Evolutionary conservation across 176 grass and related monocot genomes (phyloP).

Genomic region (Alloteropsis semialata): DNA sequence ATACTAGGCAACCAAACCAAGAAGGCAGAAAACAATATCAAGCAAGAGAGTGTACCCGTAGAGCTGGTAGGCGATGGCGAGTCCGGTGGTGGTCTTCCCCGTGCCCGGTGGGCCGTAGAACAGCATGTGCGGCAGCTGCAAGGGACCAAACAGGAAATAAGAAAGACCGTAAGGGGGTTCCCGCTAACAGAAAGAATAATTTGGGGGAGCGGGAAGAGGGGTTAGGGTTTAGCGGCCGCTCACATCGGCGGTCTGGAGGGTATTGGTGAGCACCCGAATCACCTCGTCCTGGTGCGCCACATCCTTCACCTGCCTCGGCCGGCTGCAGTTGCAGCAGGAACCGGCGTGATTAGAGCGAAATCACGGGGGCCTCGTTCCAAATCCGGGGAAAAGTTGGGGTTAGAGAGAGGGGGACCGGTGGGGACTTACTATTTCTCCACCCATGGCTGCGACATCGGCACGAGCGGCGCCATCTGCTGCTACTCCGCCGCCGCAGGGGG

Average conservation of each 20-base stretch:
- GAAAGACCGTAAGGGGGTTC: background rate
- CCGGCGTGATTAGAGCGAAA: slow-evolving; percentile 1
- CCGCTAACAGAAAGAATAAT: background rate
- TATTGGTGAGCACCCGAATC: slow-evolving; percentile 89
- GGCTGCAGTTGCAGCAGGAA: slow-evolving; percentile 42
- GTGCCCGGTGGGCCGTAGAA: slow-evolving; percentile 96
- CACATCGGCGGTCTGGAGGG: slow-evolving; percentile 85
- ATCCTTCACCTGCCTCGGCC: slow-evolving; percentile 95
- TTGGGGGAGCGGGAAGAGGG: background rate
- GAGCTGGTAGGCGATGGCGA: slow-evolving; percentile 92
- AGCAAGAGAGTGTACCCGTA: slow-evolving; percentile 54
- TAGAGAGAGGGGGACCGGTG: background rate
- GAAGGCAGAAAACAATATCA: background rate
- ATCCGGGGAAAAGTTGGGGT: background rate
- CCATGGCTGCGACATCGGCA: slow-evolving; percentile 88
- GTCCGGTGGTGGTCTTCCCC: slow-evolving; percentile 89
- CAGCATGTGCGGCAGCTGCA: slow-evolving; percentile 90
- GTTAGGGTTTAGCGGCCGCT: slow-evolving; percentile 35
- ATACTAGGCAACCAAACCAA: background rate
- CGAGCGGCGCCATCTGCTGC: slow-evolving; percentile 58
- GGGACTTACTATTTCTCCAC: slow-evolving; percentile 96
- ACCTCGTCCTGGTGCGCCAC: slow-evolving; percentile 98
- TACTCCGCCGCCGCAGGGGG: background rate
- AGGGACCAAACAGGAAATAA: slow-evolving; percentile 30
- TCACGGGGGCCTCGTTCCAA: background rate